These are phyloP conservation scores for Leucocoprinus leucothites DNA, from an alignment of 768 basidiomycete genomes.

Conservation along the genomic window DNA sequence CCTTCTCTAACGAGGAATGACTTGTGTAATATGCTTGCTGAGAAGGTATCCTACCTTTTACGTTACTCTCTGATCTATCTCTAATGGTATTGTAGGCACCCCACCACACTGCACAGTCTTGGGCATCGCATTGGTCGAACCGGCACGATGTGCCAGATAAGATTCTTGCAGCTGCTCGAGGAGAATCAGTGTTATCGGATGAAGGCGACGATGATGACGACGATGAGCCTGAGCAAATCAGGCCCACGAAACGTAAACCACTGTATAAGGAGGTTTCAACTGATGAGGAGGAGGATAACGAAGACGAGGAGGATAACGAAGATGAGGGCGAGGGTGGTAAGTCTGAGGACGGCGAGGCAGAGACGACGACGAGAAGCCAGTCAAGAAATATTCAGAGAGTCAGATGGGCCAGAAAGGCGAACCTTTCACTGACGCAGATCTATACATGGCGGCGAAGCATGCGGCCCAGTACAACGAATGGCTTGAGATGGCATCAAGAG, in stretches of 20 bases:
- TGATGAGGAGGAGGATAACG: conserved; percentile 23
- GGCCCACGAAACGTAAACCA: conserved; percentile 14
- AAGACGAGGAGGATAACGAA: conserved; percentile 20
- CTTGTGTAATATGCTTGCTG: conserved; percentile 49
- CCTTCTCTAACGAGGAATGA: conserved; percentile 50
- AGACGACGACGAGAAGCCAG: conserved; percentile 35
- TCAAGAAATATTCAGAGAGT: conserved; percentile 33
- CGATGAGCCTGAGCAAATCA: conserved; percentile 16
- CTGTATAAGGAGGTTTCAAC: conserved; percentile 21
- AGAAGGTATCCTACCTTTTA: conserved; percentile 42
- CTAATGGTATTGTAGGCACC: conserved; percentile 45
- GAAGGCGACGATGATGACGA: conserved; percentile 22
- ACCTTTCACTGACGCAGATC: conserved; percentile 58
- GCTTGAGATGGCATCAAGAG: conserved; percentile 33
- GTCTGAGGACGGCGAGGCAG: conserved; percentile 23
- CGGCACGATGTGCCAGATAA: conserved; percentile 67
- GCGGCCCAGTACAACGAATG: conserved; percentile 50
- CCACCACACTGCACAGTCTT: conserved; percentile 60
- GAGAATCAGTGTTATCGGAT: conserved; percentile 23
- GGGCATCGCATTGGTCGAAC: conserved; percentile 66
- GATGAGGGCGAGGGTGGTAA: conserved; percentile 17
- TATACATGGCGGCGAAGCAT: conserved; percentile 56
- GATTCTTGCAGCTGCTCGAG: conserved; percentile 45
- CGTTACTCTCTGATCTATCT: not conserved
- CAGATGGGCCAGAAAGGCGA: conserved; percentile 52